A percentile compares a stretch with the other conserved stretches of the same genome.
These are phyloP conservation scores for Lonicera japonica DNA, from an alignment of 129 eudicot species.

Conservation along the genomic window DNA sequence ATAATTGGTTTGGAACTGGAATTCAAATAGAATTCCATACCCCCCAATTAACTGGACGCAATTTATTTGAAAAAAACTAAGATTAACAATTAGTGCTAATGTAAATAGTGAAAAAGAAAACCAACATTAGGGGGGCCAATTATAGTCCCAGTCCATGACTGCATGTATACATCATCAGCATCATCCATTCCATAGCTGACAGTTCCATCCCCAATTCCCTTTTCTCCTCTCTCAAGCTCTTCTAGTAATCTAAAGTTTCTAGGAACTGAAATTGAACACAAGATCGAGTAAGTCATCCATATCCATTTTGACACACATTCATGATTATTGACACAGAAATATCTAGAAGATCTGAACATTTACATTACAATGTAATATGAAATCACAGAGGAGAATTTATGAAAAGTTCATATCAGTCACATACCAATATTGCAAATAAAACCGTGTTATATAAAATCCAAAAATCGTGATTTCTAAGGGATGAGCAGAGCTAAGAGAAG, in stretches of 20 bases:
- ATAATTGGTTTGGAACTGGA: too few relatives aligned
- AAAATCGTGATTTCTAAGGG: too few relatives aligned
- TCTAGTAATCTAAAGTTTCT: constrained; percentile 81
- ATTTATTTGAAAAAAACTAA: background rate
- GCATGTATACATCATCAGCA: constrained; percentile 83
- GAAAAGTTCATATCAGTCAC: background rate
- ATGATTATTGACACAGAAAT: background rate
- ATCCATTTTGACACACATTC: background rate
- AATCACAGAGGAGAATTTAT: background rate
- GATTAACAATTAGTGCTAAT: background rate
- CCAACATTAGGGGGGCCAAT: constrained; percentile 77
- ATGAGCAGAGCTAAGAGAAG: too few relatives aligned
- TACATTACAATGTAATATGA: background rate
- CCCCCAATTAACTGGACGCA: too few relatives aligned
- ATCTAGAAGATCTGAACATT: background rate
- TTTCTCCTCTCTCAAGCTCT: constrained; percentile 91
- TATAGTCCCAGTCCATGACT: constrained; percentile 87
- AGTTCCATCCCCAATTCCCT: constrained; percentile 91
- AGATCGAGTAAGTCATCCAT: constrained; percentile 9
- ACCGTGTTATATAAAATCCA: too few relatives aligned
- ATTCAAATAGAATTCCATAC: too few relatives aligned
- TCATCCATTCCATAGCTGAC: constrained; percentile 95
- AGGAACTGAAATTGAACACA: constrained; percentile 55
- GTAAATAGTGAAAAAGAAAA: constrained; percentile 14
- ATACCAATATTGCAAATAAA: constrained; percentile 1